A percentile compares a stretch with the other conserved stretches of the same genome.
phyloP scores from a whole-genome alignment of 805 yeast genomes.

The Lachancea thermotolerans region DNA sequence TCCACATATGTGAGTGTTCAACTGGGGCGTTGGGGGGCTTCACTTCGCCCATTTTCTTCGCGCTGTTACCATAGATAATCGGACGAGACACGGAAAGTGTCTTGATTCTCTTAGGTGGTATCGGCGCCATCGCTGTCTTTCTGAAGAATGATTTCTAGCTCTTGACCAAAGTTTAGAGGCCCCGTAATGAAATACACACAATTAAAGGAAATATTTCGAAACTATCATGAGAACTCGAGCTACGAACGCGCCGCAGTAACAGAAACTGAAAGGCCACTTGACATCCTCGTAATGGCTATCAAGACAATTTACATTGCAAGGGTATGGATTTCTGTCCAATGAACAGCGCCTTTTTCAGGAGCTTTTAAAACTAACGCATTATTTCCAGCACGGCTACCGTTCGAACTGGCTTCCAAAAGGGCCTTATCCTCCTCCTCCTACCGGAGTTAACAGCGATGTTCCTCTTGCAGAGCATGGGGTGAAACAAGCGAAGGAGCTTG shows the following conservation, averaged over 20 bases:
- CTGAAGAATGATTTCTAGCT: neutral
- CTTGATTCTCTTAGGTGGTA: conserved; percentile 31
- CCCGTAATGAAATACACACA: neutral
- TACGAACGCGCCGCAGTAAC: too few species aligned
- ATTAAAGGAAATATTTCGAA: neutral
- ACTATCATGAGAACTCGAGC: too few species aligned
- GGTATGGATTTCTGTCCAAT: conserved; percentile 15
- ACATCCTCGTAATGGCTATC: conserved; percentile 35
- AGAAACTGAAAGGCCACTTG: neutral
- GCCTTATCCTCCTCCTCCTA: conserved; percentile 75
- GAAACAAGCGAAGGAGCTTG: conserved; percentile 79
- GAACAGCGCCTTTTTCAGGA: too few species aligned
- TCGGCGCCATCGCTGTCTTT: conserved; percentile 2
- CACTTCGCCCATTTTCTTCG: conserved; percentile 54
- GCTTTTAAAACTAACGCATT: neutral
- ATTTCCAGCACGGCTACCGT: conserved; percentile 67
- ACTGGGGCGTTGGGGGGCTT: conserved; percentile 60
- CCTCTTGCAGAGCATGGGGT: conserved; percentile 83
- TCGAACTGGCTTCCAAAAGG: conserved; percentile 69
- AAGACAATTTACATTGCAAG: conserved; percentile 64
- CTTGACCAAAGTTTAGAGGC: neutral
- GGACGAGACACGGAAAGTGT: conserved; percentile 72
- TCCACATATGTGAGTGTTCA: conserved; percentile 96
- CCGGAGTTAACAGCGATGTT: conserved; percentile 88
- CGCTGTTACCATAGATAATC: conserved; percentile 73